phyloP scores from a whole-genome alignment of 495 filamentous ascomycete genomes.

The Filosporella fistucella region DNA sequence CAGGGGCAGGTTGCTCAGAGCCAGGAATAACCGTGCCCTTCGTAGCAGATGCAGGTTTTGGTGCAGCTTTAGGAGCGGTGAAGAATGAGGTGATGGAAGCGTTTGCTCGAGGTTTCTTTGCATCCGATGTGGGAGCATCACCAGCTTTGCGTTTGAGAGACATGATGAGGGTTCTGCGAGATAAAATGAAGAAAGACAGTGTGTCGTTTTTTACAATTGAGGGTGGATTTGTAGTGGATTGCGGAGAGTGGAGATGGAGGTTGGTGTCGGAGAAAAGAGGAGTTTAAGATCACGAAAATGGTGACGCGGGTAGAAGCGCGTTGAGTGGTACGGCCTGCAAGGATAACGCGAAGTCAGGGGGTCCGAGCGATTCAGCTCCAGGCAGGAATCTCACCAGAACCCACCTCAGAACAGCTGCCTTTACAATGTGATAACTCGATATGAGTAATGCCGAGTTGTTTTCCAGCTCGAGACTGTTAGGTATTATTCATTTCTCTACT shows the following conservation, averaged over 20 bases:
- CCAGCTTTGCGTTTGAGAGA: conserved; percentile 67
- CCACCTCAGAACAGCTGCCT: too few relatives aligned
- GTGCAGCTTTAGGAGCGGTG: conserved; percentile 29
- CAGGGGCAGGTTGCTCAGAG: not conserved
- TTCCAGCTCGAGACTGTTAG: not conserved
- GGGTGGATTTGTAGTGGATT: not conserved
- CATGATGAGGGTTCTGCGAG: conserved; percentile 27
- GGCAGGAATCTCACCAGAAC: too few relatives aligned
- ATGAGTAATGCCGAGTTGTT: too few relatives aligned
- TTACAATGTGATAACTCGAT: too few relatives aligned
- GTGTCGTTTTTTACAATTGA: conserved; percentile 7
- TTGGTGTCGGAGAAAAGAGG: conserved; percentile 3
- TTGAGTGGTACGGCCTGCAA: conserved; percentile 7
- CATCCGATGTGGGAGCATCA: conserved; percentile 34
- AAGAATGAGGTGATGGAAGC: conserved; percentile 53
- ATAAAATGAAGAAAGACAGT: conserved; percentile 15
- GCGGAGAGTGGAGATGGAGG: conserved; percentile 6
- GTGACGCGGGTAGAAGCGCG: conserved; percentile 13
- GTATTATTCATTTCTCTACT: not conserved
- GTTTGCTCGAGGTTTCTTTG: conserved; percentile 72
- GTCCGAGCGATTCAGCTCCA: conserved; percentile 1
- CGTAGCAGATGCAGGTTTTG: conserved; percentile 26
- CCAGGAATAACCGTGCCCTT: conserved; percentile 20
- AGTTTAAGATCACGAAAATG: conserved; percentile 3
- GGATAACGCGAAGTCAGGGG: conserved; percentile 20